A percentile compares a stretch with the other conserved stretches of the same genome.
Conservation (phyloP, 148 eudicot genomes). For the Dianthus caryophyllus region DNA sequence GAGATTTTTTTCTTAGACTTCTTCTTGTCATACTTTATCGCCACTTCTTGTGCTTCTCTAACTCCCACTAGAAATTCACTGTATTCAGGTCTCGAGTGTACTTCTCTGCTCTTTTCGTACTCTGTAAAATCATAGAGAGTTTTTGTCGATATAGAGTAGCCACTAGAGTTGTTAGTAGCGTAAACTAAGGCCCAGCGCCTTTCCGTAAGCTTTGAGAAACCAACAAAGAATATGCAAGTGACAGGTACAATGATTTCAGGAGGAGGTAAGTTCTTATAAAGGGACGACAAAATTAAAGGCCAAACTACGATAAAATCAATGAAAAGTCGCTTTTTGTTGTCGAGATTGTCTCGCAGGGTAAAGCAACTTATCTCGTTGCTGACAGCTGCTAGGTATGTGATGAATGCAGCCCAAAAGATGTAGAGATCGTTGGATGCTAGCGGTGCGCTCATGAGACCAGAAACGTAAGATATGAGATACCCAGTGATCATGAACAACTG, state of each 20-base stretch:
- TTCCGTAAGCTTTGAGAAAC: background rate
- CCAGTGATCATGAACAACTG: background rate
- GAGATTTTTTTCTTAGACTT: too few species aligned
- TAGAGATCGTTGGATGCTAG: background rate
- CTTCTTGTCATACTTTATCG: background rate
- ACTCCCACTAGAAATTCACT: background rate
- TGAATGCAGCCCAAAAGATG: background rate
- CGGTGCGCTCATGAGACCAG: background rate
- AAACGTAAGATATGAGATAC: background rate
- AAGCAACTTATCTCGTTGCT: conserved; percentile 3
- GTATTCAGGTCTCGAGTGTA: background rate
- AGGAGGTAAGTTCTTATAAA: background rate
- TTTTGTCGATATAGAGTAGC: background rate
- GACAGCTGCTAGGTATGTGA: background rate
- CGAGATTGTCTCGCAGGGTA: background rate
- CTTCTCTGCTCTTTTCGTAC: too few species aligned
- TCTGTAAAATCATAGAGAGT: background rate
- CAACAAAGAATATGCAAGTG: background rate
- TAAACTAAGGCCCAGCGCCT: background rate
- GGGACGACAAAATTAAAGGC: background rate
- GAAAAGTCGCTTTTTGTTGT: background rate
- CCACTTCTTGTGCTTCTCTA: background rate
- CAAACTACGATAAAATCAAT: background rate
- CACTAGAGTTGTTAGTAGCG: background rate
- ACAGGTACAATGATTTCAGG: background rate